Evolutionary conservation across 2,329 filamentous ascomycete genomes (phyloP).

Genomic region (Cadophora sp.): DNA sequence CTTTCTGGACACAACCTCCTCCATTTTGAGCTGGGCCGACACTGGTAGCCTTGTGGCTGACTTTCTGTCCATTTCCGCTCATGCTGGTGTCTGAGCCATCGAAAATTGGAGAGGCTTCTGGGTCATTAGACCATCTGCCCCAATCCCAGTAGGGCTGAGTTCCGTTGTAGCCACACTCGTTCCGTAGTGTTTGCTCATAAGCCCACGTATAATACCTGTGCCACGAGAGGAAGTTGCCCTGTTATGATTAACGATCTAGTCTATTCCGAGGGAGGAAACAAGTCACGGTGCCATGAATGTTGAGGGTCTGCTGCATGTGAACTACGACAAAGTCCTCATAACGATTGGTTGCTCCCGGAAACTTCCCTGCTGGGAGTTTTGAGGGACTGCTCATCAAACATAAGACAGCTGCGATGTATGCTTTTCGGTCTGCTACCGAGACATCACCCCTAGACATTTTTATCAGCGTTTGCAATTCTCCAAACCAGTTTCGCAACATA

Average conservation of each 20-base stretch:
- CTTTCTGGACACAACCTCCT: conserved; percentile 15
- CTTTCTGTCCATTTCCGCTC: conserved; percentile 53
- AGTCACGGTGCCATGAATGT: conserved; percentile 37
- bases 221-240: conserved; percentile 49
- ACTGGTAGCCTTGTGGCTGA: conserved; percentile 34
- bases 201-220: conserved; percentile 50
- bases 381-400: conserved; percentile 44
- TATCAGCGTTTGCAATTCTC: background rate
- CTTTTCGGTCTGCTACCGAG: conserved; percentile 25
- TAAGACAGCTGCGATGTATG: conserved; percentile 47
- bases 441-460: conserved; percentile 6
- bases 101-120: conserved; percentile 56
- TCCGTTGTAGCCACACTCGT: conserved; percentile 51
- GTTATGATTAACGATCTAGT: background rate
- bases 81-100: conserved; percentile 58
- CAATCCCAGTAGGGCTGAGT: conserved; percentile 53
- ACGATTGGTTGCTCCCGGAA: conserved; percentile 28
- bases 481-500: background rate
- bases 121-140: conserved; percentile 51
- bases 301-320: conserved; percentile 45
- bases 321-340: conserved; percentile 48
- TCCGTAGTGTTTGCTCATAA: conserved; percentile 49
- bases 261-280: background rate
- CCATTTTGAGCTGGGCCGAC: conserved; percentile 36
- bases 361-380: conserved; percentile 40